A percentile compares a stretch with the other conserved stretches of the same genome.
phyloP scores from a whole-genome alignment of 306 rosid species.

The Arachis hypogaea region DNA sequence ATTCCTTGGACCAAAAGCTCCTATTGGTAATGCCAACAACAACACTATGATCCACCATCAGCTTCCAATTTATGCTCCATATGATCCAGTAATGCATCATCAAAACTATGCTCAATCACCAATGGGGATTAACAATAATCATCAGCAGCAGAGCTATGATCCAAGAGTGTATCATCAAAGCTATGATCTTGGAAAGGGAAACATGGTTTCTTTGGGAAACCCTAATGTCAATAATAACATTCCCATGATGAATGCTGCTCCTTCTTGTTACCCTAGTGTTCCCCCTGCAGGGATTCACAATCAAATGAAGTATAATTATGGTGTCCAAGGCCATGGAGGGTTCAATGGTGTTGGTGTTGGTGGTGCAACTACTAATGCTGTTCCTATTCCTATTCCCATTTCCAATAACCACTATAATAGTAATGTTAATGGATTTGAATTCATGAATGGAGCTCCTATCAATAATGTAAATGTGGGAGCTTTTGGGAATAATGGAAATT shows the following conservation, averaged over 20 bases:
- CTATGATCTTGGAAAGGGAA: not conserved
- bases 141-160: no score
- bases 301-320: not conserved
- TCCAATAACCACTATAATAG: no score
- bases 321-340: not conserved
- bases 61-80: no score
- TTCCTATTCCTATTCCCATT: not conserved
- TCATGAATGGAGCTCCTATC: conserved; percentile 3
- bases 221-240: not conserved
- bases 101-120: no score
- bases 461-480: not conserved
- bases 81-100: no score
- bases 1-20: no score
- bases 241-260: not conserved
- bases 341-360: not conserved
- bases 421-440: not conserved
- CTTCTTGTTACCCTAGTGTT: not conserved
- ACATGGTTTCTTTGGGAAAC: conserved; percentile 2
- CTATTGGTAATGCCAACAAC: no score
- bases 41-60: no score
- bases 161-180: not conserved
- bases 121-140: no score
- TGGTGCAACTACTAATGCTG: not conserved
- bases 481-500: not conserved
- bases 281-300: conserved; percentile 27